Evolutionary conservation across 257 asterid species (phyloP), one percentile per base, ranked within the genome.

Genomic region (Pogostemon cablin): DNA sequence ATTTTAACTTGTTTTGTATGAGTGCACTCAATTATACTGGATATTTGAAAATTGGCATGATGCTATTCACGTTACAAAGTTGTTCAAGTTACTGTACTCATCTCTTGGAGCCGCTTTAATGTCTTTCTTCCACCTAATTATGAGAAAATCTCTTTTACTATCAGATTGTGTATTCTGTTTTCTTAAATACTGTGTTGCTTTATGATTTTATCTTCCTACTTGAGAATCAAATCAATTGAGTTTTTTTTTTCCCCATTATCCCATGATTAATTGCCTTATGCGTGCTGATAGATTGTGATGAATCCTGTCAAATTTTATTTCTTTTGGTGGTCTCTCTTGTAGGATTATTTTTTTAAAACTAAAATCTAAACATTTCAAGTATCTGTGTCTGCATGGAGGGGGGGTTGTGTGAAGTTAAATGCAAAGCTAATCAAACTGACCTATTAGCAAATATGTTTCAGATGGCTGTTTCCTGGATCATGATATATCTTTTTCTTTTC

Each of bases 371-470:
- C 32, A 25, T 25, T 25, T 25, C 32, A 25, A 25, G 32, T 25
- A 25, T 25, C 32, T 25, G 32, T 25, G 32, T 25, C 32, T 25
- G 32, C 32, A 25, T 25, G 32, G 32, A 25, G 32, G 32, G 32
- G 32, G 32, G 32, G 32, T 25, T 25, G 32, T 25, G 32, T 25
- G 32, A 25, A 25, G 32, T 25, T 25, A 25, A 25, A 20, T 57
- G 47, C 15, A 34, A 9, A 62, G 60, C 58, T 42, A 60, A 55
- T 65, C 62, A 66, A 65, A 49, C 71, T 55, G 63, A 59, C 52
- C 46, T 39, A 50, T 56, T 75, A 40, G 54, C 77, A 47, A 6
- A 47, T 47, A 12, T 7, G 34, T 17, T 43, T 9, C 41, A n/a
- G 70, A 53, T 62, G 46, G 48, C 62, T 59, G 25, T 58, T 49